Evolutionary conservation across 148 eudicot species (phyloP).

Genomic region (Linanthus parryae): DNA sequence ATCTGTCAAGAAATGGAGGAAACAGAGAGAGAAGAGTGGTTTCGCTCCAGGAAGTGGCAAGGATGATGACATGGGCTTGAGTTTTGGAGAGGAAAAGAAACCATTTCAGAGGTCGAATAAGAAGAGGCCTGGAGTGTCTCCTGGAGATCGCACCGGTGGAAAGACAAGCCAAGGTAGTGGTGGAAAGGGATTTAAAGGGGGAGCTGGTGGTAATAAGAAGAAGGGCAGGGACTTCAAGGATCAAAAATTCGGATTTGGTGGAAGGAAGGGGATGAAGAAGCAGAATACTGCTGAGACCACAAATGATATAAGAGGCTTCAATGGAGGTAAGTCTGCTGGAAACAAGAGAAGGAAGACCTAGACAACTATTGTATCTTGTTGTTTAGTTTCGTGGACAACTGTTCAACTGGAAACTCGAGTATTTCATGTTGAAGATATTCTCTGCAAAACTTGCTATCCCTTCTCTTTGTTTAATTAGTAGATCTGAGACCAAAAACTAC

Average conservation of each 20-base stretch:
- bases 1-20: slow-evolving; percentile 97
- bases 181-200: slow-evolving; percentile 44
- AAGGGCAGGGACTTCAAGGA: slow-evolving; percentile 51
- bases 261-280: slow-evolving; percentile 79
- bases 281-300: slow-evolving; percentile 82
- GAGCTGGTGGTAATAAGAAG: slow-evolving; percentile 37
- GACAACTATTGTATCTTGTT: too few relatives aligned
- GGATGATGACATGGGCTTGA: slow-evolving; percentile 52
- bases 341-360: slow-evolving; percentile 65
- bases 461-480: too few relatives aligned
- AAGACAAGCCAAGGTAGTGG: slow-evolving; percentile 37
- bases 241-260: slow-evolving; percentile 78
- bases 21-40: slow-evolving; percentile 74
- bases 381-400: too few relatives aligned
- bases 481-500: too few relatives aligned
- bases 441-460: too few relatives aligned
- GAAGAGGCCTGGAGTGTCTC: slow-evolving; percentile 51
- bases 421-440: too few relatives aligned
- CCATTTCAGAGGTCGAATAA: slow-evolving; percentile 44
- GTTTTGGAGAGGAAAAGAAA: slow-evolving; percentile 62
- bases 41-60: slow-evolving; percentile 45
- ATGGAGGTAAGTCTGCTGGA: slow-evolving; percentile 18
- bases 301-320: slow-evolving; percentile 50
- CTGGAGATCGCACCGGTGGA: slow-evolving; percentile 89
- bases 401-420: too few relatives aligned